phyloP scores from a whole-genome alignment of 148 eudicot genomes.

The Tetragonia tetragonoides region DNA sequence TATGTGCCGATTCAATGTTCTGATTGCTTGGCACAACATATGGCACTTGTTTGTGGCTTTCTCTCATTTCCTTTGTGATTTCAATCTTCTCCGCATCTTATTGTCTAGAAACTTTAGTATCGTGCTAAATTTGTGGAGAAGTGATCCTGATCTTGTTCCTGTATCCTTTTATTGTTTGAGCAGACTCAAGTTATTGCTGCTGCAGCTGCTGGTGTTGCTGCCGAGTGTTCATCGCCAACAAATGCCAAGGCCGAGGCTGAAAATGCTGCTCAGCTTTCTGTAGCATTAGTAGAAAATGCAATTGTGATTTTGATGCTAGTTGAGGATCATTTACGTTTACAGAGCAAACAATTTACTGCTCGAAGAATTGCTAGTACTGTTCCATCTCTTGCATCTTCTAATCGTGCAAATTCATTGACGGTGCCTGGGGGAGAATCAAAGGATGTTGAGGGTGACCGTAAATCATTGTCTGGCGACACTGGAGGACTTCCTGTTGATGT shows the following conservation, averaged over 20 bases:
- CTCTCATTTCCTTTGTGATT: too few species aligned
- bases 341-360: slow-evolving; percentile 67
- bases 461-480: slow-evolving; percentile 51
- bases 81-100: not conserved
- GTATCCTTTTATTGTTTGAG: slow-evolving; percentile 23
- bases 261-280: slow-evolving; percentile 97
- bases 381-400: slow-evolving; percentile 43
- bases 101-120: not conserved
- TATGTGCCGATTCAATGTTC: too few species aligned
- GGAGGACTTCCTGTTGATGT: slow-evolving; percentile 81
- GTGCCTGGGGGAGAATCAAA: slow-evolving; percentile 42
- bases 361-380: slow-evolving; percentile 39
- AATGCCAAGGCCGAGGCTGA: slow-evolving; percentile 89
- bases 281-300: slow-evolving; percentile 96
- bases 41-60: too few species aligned
- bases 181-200: slow-evolving; percentile 99
- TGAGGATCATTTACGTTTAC: slow-evolving; percentile 93
- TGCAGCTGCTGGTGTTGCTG: slow-evolving; percentile 97
- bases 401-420: slow-evolving; percentile 34
- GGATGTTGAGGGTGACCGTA: slow-evolving; percentile 40
- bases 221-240: slow-evolving; percentile 73
- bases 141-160: slow-evolving; percentile 2
- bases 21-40: too few species aligned
- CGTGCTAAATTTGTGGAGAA: not conserved
- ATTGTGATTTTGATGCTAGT: slow-evolving; percentile 97